Evolutionary conservation across 2,329 filamentous ascomycete species (phyloP), one percentile per base, ranked within the genome.

Genomic region (Aspergillus fumigatiaffinis): DNA sequence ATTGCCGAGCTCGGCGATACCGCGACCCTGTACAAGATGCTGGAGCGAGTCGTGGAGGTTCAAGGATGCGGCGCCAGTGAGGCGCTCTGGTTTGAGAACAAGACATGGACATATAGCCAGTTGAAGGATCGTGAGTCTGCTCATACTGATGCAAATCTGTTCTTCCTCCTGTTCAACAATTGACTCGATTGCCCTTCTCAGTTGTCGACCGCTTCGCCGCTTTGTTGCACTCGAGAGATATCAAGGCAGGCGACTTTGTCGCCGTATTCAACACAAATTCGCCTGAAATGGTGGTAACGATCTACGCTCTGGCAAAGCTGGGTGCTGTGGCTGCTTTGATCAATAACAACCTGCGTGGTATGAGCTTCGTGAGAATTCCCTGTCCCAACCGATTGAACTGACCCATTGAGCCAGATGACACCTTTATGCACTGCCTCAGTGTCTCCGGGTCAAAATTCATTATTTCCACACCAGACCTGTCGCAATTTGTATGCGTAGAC

Each of bases 231-330:
- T 63, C 61, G 4, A 69, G 73, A 52, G 74, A 70, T 9, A 64
- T 80, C 14, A 63, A 66, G 28, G 53, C 69, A 0, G 74, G 75
- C 2, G 77, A 80, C 57, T 74, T 73, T 48, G 73, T 81, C 17
- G 77, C 72, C 4, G 72, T 81, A 1, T 81, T 79, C 65, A 78
- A 73, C 50, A 77, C 72, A 12, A 82, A 82, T 59, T 80, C 77
- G 0, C 78, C 77, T 0, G 79, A 81, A 60, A 80, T 81, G 76
- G 71, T 80, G 1, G 68, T 80, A 20, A 67, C 68, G 1, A 68
- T 76, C 14, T 72, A 77, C 49, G 79, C 78, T 1, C 65, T 81
- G n/a, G 73, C 77, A 0, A 80, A 78, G 57, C 56, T 81, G 38
- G 77, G 79, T 20, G 77, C 74, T 14, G 73, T 79, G 5, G 71